Conservation (phyloP, 441 rosid genomes). For the Rhodomyrtus psidioides region DNA sequence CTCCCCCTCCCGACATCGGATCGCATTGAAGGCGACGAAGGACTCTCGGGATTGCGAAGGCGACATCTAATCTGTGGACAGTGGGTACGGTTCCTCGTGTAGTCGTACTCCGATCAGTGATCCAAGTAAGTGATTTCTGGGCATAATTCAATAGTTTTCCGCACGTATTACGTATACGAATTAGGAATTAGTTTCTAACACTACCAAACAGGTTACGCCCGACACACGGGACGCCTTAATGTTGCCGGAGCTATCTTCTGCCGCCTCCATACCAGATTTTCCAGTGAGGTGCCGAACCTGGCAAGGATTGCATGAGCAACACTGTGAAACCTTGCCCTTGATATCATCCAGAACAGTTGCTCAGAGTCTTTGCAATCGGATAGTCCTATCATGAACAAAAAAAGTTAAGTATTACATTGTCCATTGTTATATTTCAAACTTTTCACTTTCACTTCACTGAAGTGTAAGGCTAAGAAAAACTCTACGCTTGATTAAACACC, state of each 20-base stretch:
- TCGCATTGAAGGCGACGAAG: too few relatives aligned
- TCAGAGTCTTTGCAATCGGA: not conserved
- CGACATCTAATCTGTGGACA: too few relatives aligned
- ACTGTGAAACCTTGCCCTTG: not conserved
- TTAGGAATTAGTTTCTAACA: too few relatives aligned
- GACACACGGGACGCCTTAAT: not conserved
- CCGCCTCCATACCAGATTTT: not conserved
- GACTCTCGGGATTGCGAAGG: too few relatives aligned
- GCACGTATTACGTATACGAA: too few relatives aligned
- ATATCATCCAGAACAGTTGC: not conserved
- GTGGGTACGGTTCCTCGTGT: too few relatives aligned
- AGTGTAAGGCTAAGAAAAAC: not conserved
- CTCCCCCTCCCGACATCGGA: too few relatives aligned
- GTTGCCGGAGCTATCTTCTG: not conserved
- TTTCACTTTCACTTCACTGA: not conserved
- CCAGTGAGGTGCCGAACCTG: not conserved
- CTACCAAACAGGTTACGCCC: not conserved
- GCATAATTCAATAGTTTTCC: too few relatives aligned
- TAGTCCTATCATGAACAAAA: not conserved
- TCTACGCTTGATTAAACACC: not conserved
- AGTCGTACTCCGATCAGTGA: too few relatives aligned
- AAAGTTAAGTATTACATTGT: not conserved
- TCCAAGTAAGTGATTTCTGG: too few relatives aligned
- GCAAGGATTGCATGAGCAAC: not conserved
- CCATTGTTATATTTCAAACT: not conserved